Base-by-base conservation (phyloP, 345 rosid species). In the Hevea brasiliensis region DNA sequence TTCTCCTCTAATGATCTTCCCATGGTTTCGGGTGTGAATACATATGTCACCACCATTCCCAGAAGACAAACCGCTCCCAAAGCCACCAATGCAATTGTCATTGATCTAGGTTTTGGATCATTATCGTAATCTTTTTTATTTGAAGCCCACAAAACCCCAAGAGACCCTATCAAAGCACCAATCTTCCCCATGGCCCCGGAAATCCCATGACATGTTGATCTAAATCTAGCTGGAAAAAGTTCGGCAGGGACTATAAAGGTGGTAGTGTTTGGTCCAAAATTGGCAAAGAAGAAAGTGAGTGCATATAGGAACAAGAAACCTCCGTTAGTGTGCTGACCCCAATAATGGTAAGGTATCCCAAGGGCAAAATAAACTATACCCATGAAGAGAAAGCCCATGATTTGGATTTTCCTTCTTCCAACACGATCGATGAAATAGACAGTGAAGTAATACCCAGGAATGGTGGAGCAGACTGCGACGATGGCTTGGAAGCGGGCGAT, bases 251-350 rank as follows among this genome's bases (percentile, higher is more conserved):
- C 84, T 0, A 92, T 89, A 67, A 90, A 92, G 0, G 98, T 90
- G 3, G 96, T 90, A 1, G 94, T 84, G 72, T 92, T 92, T 7
- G 96, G 98, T 50, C 98, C 98, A 44, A 89, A 89, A 77, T 92
- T 92, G 53, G 91, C 81, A 42, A 92, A 92, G 88, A 92, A 92
- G 80, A 88, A 90, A 0, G 87, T 80, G 8, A 87, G 80, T 4
- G 83, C 85, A 17, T 88, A 89, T 1, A 90, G 73, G 63, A 82
- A 35, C 65, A 89, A 65, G 71, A 92, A 90, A 0, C 85, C 89
- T 0, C 4, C 15, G 29, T 75, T 48, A 6, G 70, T 65, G 3
- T 73, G 35, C 0, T 23, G 5, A 32, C 76, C 8, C 96, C 88
- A 86, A 73, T 81, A 65, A 15, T 7, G 0, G 58, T 87, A 86